Evolutionary conservation across 495 filamentous ascomycete species (phyloP).

Genomic region (Halenospora varia): DNA sequence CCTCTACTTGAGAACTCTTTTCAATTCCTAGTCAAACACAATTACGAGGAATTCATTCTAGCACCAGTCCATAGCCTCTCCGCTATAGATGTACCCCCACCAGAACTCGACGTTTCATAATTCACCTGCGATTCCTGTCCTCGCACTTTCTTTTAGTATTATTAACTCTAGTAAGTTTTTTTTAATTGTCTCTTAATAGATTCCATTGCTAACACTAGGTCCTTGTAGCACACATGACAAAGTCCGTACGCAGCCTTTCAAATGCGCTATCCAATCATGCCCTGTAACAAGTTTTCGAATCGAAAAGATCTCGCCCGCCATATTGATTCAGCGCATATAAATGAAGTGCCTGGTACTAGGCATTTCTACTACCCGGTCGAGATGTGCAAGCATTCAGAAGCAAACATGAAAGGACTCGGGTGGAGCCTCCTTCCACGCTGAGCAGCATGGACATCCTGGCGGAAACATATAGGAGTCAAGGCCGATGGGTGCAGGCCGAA

Average conservation of each 20-base stretch:
- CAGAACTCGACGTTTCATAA: background rate
- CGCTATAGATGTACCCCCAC: background rate
- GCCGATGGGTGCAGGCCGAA: too few species aligned
- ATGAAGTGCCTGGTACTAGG: constrained; percentile 2
- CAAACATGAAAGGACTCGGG: background rate
- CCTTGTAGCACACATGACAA: constrained; percentile 3
- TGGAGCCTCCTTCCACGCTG: too few species aligned
- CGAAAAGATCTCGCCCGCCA: constrained; percentile 3
- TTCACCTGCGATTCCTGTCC: constrained; percentile 3
- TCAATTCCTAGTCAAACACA: background rate
- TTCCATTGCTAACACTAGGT: background rate
- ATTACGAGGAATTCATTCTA: background rate
- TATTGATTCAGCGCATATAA: background rate
- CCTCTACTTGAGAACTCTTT: background rate
- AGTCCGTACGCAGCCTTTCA: constrained; percentile 2
- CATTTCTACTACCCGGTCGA: constrained; percentile 4
- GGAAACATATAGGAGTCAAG: too few species aligned
- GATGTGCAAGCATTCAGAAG: constrained; percentile 9
- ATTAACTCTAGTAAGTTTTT: too few species aligned
- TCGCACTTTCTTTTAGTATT: background rate
- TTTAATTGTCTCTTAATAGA: background rate
- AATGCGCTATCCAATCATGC: constrained; percentile 8
- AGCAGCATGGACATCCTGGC: too few species aligned
- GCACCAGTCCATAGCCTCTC: constrained; percentile 1
- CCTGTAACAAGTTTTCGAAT: constrained; percentile 4